Evolutionary conservation across 2,329 filamentous ascomycete species (phyloP).

Genomic region (Nemania abortiva): DNA sequence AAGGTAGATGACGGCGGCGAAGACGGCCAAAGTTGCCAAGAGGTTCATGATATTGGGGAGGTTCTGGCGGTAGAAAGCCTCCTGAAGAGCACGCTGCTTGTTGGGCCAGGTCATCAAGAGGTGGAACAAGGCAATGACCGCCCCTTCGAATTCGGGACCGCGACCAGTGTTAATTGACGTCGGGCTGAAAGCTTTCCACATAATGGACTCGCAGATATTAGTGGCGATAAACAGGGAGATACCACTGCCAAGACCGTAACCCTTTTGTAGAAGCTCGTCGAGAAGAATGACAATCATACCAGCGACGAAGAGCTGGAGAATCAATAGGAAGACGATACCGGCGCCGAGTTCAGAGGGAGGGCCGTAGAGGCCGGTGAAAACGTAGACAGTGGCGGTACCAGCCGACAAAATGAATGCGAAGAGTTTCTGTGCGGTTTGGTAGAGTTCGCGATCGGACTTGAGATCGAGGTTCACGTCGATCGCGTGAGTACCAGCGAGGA

Average conservation of each 20-base stretch:
- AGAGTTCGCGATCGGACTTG: slow-evolving; percentile 99
- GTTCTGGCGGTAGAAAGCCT: slow-evolving; percentile 99
- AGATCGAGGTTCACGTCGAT: slow-evolving; percentile 99
- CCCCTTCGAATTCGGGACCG: slow-evolving; percentile 98
- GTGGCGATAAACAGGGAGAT: slow-evolving; percentile 99
- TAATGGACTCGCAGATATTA: slow-evolving; percentile 99
- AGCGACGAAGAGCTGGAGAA: slow-evolving; percentile 96
- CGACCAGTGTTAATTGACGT: slow-evolving; percentile 99
- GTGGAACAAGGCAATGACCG: slow-evolving; percentile 97
- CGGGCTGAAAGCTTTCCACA: slow-evolving; percentile 99
- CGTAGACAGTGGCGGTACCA: slow-evolving; percentile 97
- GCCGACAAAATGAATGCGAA: slow-evolving; percentile 98
- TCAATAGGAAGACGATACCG: slow-evolving; percentile 97
- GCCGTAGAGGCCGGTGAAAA: slow-evolving; percentile 97
- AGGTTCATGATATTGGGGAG: slow-evolving; percentile 99
- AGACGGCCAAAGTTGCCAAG: slow-evolving; percentile 90
- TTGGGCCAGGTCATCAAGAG: slow-evolving; percentile 98
- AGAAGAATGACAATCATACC: slow-evolving; percentile 99
- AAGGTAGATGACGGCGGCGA: slow-evolving; percentile 98
- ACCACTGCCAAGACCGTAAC: slow-evolving; percentile 96
- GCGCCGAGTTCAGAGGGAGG: slow-evolving; percentile 96
- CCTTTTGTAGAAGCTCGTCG: slow-evolving; percentile 99
- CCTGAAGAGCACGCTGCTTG: slow-evolving; percentile 98
- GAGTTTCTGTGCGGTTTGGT: slow-evolving; percentile 99
- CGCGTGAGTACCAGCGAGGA: slow-evolving; percentile 98